Conservation (phyloP, 73 alveolate genomes). For the Stentor coeruleus region DNA sequence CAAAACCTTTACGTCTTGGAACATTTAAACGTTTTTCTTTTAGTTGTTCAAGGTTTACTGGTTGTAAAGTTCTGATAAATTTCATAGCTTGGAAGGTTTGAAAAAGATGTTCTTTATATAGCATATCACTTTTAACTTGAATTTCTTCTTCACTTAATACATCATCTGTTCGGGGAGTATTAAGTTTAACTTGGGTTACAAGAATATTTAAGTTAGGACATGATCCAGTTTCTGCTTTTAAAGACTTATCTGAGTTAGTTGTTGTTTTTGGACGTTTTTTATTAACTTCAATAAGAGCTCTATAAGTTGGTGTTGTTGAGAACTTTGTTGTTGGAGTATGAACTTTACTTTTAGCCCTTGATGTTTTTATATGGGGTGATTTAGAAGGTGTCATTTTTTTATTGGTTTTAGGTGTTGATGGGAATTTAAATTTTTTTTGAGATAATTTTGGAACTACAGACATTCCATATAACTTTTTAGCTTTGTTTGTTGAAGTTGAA, state of each 20-base stretch:
- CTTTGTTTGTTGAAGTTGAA: no score
- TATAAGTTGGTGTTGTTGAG: neutral
- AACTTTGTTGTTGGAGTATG: neutral
- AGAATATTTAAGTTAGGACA: no score
- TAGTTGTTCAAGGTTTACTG: neutral
- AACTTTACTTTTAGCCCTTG: neutral
- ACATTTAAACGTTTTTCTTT: no score
- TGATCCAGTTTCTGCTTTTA: no score
- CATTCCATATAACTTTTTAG: no score
- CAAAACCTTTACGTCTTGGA: no score
- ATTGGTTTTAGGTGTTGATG: no score
- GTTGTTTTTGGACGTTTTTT: neutral
- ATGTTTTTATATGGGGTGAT: no score
- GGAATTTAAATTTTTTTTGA: no score
- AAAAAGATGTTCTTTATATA: neutral
- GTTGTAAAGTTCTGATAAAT: neutral
- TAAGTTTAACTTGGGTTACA: no score
- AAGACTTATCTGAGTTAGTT: neutral
- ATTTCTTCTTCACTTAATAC: neutral
- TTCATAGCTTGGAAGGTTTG: neutral
- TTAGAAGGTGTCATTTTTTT: no score
- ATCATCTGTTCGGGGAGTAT: neutral
- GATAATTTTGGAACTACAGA: no score
- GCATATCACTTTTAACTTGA: neutral
- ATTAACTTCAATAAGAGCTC: neutral